Evolutionary conservation across 176 grass and related monocot genomes (phyloP), one percentile per base, ranked within the genome.

Genomic region (Avena insularis): DNA sequence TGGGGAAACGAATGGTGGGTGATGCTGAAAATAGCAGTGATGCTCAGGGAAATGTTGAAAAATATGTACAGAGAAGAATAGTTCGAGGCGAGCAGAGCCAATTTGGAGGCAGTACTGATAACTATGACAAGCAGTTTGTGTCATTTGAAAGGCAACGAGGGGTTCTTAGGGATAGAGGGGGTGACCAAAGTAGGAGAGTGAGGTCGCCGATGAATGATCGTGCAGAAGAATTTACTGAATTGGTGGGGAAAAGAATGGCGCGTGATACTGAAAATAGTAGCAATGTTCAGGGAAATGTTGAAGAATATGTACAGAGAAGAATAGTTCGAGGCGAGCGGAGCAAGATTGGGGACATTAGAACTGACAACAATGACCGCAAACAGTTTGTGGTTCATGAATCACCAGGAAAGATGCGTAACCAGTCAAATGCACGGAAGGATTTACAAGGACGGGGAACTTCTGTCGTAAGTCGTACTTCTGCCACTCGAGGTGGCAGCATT

Each of bases 231-330:
- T 63, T 21, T 84, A 80, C 23, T 48, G 74, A 79, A 54, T 92
- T 83, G n/a, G 10, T 59, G 82, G 85, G 79, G 55, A 84, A 63
- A 75, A 59, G 65, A 83, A 57, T 48, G 25, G 33, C 4, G 0
- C 56, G 35, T 16, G 27, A 27, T 77, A 65, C 74, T 75, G 61
- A 67, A 84, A 60, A 33, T 17, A 75, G 19, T 25, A 48, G 12
- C 31, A 7, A 67, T 47, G 15, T 71, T 21, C 72, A 73, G 36
- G 74, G 65, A 72, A 77, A 83, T 53, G 74, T 85, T 47, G 86
- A 91, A 73, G 80, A 80, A 36, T 80, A 73, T 80, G 79, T 88
- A 31, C 51, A 83, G 31, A 79, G 86, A 86, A 91, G 57, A 83
- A 86, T 85, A 25, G 50, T 91, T 79, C 71, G 31, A 79, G 75